Percentiles rank a stretch among this genome's conserved stretches.
Conservation (phyloP, 2,329 filamentous ascomycete genomes). For the Phaeophleospora eucalypticola region DNA sequence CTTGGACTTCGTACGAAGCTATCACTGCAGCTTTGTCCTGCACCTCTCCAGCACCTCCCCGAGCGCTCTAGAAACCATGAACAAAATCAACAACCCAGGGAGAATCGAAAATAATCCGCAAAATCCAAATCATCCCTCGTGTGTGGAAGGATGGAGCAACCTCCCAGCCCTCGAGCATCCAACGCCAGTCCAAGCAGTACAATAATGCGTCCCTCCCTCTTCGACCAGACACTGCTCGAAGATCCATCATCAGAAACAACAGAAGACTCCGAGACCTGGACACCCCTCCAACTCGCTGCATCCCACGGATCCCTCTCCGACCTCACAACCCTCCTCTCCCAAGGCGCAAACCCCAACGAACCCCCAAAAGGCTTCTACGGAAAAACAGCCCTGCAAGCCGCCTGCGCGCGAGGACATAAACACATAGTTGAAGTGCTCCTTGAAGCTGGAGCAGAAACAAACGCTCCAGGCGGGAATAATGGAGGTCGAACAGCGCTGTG, state of each 20-base stretch:
- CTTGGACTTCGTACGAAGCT: no score
- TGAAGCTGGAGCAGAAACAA: slow-evolving; percentile 11
- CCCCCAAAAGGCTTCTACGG: slow-evolving; percentile 23
- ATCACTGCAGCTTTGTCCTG: no score
- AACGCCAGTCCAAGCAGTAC: not conserved
- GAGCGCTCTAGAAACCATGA: no score
- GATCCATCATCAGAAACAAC: slow-evolving; percentile 4
- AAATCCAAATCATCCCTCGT: no score
- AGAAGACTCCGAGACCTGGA: slow-evolving; percentile 19
- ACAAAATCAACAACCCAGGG: no score
- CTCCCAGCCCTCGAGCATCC: no score
- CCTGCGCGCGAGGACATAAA: slow-evolving; percentile 15
- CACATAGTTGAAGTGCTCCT: slow-evolving; percentile 18
- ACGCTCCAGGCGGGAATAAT: slow-evolving; percentile 21
- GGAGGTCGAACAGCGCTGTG: slow-evolving; percentile 17
- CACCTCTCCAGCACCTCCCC: no score
- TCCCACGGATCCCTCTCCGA: slow-evolving; percentile 8
- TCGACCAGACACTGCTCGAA: not conserved
- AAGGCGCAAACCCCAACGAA: slow-evolving; percentile 16
- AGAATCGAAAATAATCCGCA: no score
- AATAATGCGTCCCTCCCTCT: not conserved
- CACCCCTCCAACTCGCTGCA: slow-evolving; percentile 18
- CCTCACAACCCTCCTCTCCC: slow-evolving; percentile 12
- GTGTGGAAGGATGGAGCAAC: not conserved
- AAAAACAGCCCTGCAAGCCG: slow-evolving; percentile 24